Evolutionary conservation across 2,329 filamentous ascomycete species (phyloP), one percentile per base, ranked within the genome.

Genomic region (Paecilomyces fulvus): DNA sequence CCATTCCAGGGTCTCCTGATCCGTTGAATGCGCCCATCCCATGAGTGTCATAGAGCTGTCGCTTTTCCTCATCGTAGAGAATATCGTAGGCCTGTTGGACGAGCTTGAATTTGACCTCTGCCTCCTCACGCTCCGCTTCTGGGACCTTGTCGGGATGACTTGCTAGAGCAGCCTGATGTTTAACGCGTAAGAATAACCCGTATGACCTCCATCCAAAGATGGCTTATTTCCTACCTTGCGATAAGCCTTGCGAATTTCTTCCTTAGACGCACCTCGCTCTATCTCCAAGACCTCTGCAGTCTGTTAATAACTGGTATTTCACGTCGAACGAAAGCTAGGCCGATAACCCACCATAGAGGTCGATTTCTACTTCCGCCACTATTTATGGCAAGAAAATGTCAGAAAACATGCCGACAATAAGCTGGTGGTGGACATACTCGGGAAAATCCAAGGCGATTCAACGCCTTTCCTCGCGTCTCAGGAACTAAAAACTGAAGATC

Each of bases 51-150:
- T 99, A 99, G 60, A 95, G 76, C 56, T 89, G 82, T 67, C 94
- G 88, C 74, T 95, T 96, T 60, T 97, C 85, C 61, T 97, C 92
- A 80, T 99, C 92, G 76, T 85, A 88, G 56, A 99, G 90, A 70
- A 99, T 97, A 71, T 99, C 94, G 79, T 99, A 99, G 65, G 94
- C 94, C 76, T 95, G 88, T 58, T 89, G 92, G 57, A 95, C 87
- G 55, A 86, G 79, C 77, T 99, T 99, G 85, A 99, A 99, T 69
- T 87, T 91, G 69, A 86, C 81, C 73, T 97, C 94, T 59, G 94
- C 90, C 63, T 87, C 88, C 70, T 86, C 86, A 64, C 92, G 87
- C 69, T 92, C 85, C 28, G 88, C 85, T 74, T 92, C 90, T 64
- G 91, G 80, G 56, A 95, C 94, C 78, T 99, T 99, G 77, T 99